Evolutionary conservation across 1,139 yeast species (phyloP), one percentile per base, ranked within the genome.

Genomic region (Zygoascus hellenicus): DNA sequence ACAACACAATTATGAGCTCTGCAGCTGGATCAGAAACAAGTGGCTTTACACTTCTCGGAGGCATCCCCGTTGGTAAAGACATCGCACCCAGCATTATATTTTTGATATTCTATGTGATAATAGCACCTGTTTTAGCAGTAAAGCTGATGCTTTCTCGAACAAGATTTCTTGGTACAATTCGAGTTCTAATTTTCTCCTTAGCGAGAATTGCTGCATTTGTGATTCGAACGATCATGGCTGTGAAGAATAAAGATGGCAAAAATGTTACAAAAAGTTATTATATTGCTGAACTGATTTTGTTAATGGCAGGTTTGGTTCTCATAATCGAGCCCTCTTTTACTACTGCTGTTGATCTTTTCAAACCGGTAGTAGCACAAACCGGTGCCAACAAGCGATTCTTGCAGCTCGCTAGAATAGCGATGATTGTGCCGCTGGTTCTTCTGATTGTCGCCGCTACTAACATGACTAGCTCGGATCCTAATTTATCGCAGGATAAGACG

Each of bases 11-110:
- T 9, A 36, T 36, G 38, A 9, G 13, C 11, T 17, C 38, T 17
- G 3, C 38, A 15, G 5, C n/a, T 15, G 44, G 34, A 22, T 31
- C 37, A n/a, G 26, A 33, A n/a, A 14, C 31, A 5, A 17, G 17
- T 9, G 15, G 34, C 41, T 34, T 46, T 22, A 40, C 39, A 4
- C 29, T 46, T 11, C 39, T 46, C 9, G 49, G 49, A 4, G 49
- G 49, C 3, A 37, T 43, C 29, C 49, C 49, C 11, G 16, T 16
- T 16, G 30, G 41, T 15, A 37, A 31, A 39, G 49, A 46, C 28
- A 43, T 46, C 26, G 49, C 47, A 15, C 49, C 49, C 9, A 37
- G 43, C 14, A 30, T 38, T 7, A 38, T 46, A 2, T 46, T 43
- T 26, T 31, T 46, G 26, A 38, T 35, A 13, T 26, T 28, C 34